A percentile compares a stretch with the other conserved stretches of the same genome.
phyloP scores from a whole-genome alignment of 768 basidiomycete species.

The Calocera cornea region DNA sequence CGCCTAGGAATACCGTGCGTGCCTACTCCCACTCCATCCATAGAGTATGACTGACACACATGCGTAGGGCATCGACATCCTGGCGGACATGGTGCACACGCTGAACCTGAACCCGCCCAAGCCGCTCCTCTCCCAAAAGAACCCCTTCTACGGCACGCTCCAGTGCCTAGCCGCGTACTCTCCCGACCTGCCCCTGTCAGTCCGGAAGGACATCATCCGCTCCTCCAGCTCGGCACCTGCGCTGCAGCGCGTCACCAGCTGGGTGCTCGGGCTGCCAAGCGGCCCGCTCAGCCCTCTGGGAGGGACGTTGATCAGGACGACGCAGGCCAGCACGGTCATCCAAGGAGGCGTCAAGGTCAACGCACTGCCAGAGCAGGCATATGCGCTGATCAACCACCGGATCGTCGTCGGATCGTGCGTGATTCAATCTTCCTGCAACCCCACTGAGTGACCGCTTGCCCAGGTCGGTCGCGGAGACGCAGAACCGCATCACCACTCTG shows the following conservation, averaged over 20 bases:
- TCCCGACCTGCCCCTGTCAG: constrained; percentile 35
- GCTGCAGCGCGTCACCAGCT: constrained; percentile 39
- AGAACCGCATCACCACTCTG: constrained; percentile 34
- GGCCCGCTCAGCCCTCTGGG: constrained; percentile 24
- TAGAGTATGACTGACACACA: not conserved
- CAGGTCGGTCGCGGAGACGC: constrained; percentile 32
- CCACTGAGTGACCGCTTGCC: not conserved
- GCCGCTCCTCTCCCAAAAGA: constrained; percentile 37
- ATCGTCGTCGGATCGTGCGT: constrained; percentile 46
- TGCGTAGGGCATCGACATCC: constrained; percentile 61
- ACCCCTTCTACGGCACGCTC: constrained; percentile 45
- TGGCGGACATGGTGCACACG: constrained; percentile 52
- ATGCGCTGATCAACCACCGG: constrained; percentile 58
- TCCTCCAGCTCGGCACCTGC: constrained; percentile 39
- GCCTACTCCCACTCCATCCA: not conserved
- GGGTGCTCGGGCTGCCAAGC: constrained; percentile 23
- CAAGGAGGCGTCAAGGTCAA: constrained; percentile 43
- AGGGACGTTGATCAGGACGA: constrained; percentile 46
- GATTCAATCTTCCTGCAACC: not conserved
- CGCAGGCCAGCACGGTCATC: constrained; percentile 62
- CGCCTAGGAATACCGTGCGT: constrained; percentile 62
- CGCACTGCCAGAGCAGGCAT: constrained; percentile 59
- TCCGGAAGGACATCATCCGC: constrained; percentile 36
- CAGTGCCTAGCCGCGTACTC: constrained; percentile 56
- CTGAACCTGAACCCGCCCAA: constrained; percentile 49